Evolutionary conservation across 768 basidiomycete species (phyloP), one percentile per base, ranked within the genome.

Genomic region (Tephrocybe sp.): DNA sequence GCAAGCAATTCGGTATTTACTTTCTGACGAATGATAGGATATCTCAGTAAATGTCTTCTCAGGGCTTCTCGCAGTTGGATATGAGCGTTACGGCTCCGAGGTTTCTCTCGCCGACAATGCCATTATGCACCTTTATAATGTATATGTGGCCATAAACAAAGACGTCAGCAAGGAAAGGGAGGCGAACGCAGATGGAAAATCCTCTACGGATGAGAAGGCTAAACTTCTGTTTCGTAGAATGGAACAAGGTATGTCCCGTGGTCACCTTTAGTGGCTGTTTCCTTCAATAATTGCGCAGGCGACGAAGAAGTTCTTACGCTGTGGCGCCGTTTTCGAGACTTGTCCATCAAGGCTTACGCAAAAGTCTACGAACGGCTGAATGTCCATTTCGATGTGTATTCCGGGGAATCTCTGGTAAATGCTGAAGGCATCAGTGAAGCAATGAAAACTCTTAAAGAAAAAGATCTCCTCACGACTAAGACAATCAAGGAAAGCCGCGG

Each of bases 131-230:
- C 77, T 97, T 2, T 94, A 86, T 63, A 82, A 94, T 24, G 80
- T 98, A 38, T 97, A 98, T 64, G 93, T 97, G 67, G 83, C 89
- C 67, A 84, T 97, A 57, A 94, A 87, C 77, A 79, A 80, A 47
- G 94, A 72, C 22, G 88, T 88, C 62, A 89, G 84, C n/a, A n/a
- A n/a, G n/a, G n/a, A 69, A 75, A 66, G 3, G 80, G 82, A 40
- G 89, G 89, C 0, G 88, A 21, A 37, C 13, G 19, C 24, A 38
- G 22, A 4, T 3, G 40, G 16, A 84, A 0, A 72, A 76, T 38
- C 91, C 88, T 77, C 97, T 95, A 68, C 85, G 83, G 11, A 94
- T 94, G 92, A 91, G 93, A 64, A 88, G 92, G 42, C 52, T 25
- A 53, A 49, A 27, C 23, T 24, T 15, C n/a, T 49, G 9, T 53